A percentile compares a stretch with the other conserved stretches of the same genome.
These are phyloP conservation scores for Umbelopsis sp. DNA, from an alignment of 192 early-diverging fungal genomes.

Conservation along the genomic window DNA sequence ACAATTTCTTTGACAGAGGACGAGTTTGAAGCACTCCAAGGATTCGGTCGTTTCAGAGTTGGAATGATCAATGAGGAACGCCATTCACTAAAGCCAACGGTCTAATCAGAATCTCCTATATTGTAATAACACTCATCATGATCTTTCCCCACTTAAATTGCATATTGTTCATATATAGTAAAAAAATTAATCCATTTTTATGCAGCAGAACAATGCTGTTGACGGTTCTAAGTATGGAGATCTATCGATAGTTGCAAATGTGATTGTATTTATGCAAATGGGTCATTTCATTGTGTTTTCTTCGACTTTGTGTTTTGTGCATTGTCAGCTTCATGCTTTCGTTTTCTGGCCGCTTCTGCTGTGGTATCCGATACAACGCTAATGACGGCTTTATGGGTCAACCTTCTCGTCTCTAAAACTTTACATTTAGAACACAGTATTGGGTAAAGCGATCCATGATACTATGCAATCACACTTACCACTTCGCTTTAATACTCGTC, in stretches of 20 bases:
- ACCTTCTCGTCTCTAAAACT: slow-evolving; percentile 14
- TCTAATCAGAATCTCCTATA: background rate
- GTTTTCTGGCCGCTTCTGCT: background rate
- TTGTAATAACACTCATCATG: background rate
- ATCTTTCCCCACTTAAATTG: background rate
- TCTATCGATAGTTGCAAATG: background rate
- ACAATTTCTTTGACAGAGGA: slow-evolving; percentile 33
- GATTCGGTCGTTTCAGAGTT: slow-evolving; percentile 30
- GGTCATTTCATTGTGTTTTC: background rate
- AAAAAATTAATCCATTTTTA: background rate
- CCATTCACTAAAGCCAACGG: background rate
- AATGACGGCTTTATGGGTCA: slow-evolving; percentile 24
- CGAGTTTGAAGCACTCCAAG: slow-evolving; percentile 39
- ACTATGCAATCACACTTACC: slow-evolving; percentile 17
- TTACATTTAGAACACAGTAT: background rate
- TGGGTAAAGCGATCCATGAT: background rate
- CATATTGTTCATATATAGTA: background rate
- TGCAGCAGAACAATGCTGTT: background rate
- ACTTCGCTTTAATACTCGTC: slow-evolving; percentile 30
- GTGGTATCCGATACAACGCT: background rate
- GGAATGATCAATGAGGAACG: background rate
- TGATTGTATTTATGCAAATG: too few relatives aligned
- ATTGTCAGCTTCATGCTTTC: background rate
- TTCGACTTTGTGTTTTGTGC: background rate
- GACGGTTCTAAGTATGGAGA: background rate